A percentile compares a stretch with the other conserved stretches of the same genome.
These are phyloP conservation scores for Apiotrichum gracile DNA, from an alignment of 1,284 basidiomycete species.

Conservation along the genomic window DNA sequence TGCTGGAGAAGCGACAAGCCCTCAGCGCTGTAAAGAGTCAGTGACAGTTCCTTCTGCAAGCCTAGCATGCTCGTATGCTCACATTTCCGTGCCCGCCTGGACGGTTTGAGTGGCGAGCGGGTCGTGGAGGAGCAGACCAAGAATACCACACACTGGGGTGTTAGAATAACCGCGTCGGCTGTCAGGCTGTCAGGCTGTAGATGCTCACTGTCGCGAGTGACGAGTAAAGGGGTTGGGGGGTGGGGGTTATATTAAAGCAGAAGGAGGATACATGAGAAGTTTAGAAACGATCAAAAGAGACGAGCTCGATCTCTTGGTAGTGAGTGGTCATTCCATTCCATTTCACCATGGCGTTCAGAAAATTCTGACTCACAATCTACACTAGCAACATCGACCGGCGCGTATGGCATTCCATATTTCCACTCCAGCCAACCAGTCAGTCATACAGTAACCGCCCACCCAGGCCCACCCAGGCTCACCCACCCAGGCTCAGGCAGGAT, in stretches of 20 bases:
- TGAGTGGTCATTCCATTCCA: too few species aligned
- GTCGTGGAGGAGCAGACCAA: conserved; percentile 77
- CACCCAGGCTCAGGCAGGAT: too few species aligned
- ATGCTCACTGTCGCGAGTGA: conserved; percentile 8
- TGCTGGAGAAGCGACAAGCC: conserved; percentile 87
- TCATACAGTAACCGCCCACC: too few species aligned
- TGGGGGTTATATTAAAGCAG: background rate
- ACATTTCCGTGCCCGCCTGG: conserved; percentile 71
- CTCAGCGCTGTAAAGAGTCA: conserved; percentile 54
- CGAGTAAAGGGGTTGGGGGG: background rate
- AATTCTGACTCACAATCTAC: too few species aligned
- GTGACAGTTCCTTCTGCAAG: background rate
- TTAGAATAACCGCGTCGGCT: background rate
- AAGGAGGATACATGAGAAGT: background rate
- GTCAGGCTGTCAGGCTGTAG: background rate
- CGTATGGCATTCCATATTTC: too few species aligned
- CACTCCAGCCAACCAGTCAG: too few species aligned
- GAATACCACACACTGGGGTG: conserved; percentile 69
- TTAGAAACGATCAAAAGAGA: background rate
- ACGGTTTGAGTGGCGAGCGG: conserved; percentile 55
- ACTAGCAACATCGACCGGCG: too few species aligned
- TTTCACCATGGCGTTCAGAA: too few species aligned
- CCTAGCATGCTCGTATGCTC: conserved; percentile 6
- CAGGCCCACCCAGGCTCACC: too few species aligned
- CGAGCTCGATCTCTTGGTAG: too few species aligned